Evolutionary conservation across 106 monocot species (phyloP), one percentile per base, ranked within the genome.

Genomic region (Acanthochlamys bracteata): DNA sequence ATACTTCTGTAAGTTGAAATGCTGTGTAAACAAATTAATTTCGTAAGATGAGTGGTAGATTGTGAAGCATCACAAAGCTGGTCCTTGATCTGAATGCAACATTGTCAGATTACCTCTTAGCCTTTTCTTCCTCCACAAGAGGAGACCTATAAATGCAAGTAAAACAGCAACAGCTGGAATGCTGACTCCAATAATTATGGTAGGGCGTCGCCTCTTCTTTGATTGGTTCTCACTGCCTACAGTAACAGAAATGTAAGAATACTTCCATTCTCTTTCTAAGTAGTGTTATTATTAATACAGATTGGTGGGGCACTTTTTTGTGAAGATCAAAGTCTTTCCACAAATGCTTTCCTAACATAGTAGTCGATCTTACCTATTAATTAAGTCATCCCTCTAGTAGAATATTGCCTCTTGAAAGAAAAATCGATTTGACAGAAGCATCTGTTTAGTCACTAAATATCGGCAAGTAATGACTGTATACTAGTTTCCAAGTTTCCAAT

Each of bases 81-180:
- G 0, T 1, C 20, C 7, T 7, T 40, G 12, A 63, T 20, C 20
- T 7, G 39, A 21, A 42, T n/a, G 4, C 1, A 20, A 41, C 3
- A n/a, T n/a, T n/a, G n/a, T n/a, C 47, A 17, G 10, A 22, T 46
- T 17, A 25, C 22, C 20, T 47, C 17, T 47, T 24, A 24, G 39
- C 11, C 39, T 40, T 62, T 39, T 40, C 39, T n/a, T 62, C 40
- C 61, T 62, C 61, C 61, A 42, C 20, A 62, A 7, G 20, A 41
- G 10, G 40, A 33, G 13, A 20, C 39, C 61, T 41, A 62, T 20
- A 40, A 27, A 39, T n/a, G 41, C 61, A 41, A 62, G 33, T 39
- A 62, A 19, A 2, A 17, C 2, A 49, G 49, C 49, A 4, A 17
- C 49, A 1, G 9, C 2, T 4, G 17, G 49, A 49, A 49, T 9